Evolutionary conservation across 169 alveolate species (phyloP), one percentile per base, ranked within the genome.

Genomic region (Babesia ovata): DNA sequence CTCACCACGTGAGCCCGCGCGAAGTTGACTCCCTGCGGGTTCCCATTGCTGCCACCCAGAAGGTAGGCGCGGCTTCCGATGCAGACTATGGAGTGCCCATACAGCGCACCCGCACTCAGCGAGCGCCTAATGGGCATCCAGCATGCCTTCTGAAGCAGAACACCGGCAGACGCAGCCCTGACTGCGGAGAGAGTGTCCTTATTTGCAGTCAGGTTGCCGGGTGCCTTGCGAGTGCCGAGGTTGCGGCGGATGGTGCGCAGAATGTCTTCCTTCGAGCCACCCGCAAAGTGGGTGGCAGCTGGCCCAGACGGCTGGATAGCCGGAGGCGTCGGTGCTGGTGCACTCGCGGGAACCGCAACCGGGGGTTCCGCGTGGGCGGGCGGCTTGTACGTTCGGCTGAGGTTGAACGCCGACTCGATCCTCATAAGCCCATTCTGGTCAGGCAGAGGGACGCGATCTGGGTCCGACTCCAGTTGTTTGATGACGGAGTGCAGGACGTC

Each of bases 371-470:
- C 60, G 16, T 79, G 78, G 60, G 73, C 61, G 48, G 70, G 69
- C 26, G 75, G 73, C 74, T 78, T 85, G 36, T 90, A 88, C 13
- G 90, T 85, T 33, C 91, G 81, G 70, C 93, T 91, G 29, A 92
- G 91, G 21, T 91, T 93, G 54, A 92, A 92, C 9, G 96, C 95
- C 17, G 92, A 85, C 59, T 92, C 96, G 6, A 92, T 92, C 39
- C 93, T 73, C 75, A 93, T 91, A 54, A 92, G 78, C 4, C 96
- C 96, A 45, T 92, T 85, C n/a, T 91, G 93, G 67, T 92, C 96
- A 13, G 95, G 96, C 26, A 89, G 85, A 2, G 91, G 91, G 45
- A 86, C 86, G 42, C 95, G 73, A 46, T 90, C 91, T 12, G 95
- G 94, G 66, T 92, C 93, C 28, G 91, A 78, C 67, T 92, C 96